Conservation (phyloP, 106 monocot species). For the Platanthera zijinensis region DNA sequence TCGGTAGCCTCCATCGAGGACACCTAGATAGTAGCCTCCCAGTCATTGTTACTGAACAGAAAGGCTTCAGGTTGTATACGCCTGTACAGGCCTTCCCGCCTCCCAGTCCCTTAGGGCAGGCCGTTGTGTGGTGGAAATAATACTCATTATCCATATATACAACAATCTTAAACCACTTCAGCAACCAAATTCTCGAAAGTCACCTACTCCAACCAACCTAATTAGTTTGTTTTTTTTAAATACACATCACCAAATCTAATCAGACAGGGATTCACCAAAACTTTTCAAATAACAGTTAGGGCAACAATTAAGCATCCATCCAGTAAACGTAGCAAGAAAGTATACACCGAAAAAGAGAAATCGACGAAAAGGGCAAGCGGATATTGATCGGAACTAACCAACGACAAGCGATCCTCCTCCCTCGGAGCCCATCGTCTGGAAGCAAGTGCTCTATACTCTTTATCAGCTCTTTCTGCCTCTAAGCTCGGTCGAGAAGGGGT, state of each 20-base stretch:
- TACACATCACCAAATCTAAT: background rate
- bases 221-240: background rate
- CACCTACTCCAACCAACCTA: background rate
- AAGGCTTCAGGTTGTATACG: no score
- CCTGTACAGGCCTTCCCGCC: no score
- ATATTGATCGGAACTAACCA: slow-evolving; percentile 5
- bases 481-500: background rate
- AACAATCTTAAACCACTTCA: background rate
- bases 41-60: no score
- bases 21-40: no score
- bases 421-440: slow-evolving; percentile 7
- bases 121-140: no score
- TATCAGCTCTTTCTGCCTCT: background rate
- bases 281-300: background rate
- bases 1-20: no score
- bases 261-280: background rate
- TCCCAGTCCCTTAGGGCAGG: no score
- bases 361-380: background rate
- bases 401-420: slow-evolving; percentile 8
- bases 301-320: background rate
- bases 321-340: background rate
- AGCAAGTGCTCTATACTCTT: background rate
- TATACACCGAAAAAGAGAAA: background rate
- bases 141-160: no score
- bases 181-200: background rate